Evolutionary conservation across 2,329 filamentous ascomycete genomes (phyloP), one percentile per base, ranked within the genome.

Genomic region (Apiospora rasikravindrae): DNA sequence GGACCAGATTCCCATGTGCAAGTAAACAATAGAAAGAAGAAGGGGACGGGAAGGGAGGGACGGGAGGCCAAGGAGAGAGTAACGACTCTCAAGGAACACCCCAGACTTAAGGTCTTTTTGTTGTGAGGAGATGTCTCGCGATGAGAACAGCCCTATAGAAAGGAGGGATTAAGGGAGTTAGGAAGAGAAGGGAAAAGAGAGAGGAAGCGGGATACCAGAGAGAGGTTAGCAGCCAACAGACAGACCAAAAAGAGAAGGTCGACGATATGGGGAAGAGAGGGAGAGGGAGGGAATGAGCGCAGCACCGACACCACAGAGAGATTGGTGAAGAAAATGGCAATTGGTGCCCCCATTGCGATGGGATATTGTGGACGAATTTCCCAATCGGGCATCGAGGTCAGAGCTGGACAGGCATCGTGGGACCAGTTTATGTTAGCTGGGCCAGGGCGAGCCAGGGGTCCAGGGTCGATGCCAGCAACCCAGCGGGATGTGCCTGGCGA

Each of bases 81-180:
- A 33, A 49, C 26, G n/a, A 37, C 67, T 69, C 67, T 69, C 33
- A 37, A 37, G 44, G 67, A 49, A 49, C 44, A 45, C 67, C 44
- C 67, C 67, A 33, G 67, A 69, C 47, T 49, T 69, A 64, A 64
- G n/a, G 57, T 24, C 57, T 45, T 51, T 51, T 75, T 75, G 75
- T 75, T 76, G 76, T 73, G 73, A 75, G 73, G 49, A 75, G 33
- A 75, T 75, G 74, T 75, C 72, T 69, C 68, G 68, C 68, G 68
- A 69, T 51, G 68, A 22, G 75, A 76, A 77, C 73, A 72, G 71
- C 72, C 73, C 71, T 69, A 75, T 71, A 75, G 73, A 73, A 72
- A 71, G 69, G 71, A 69, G 69, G 71, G 37, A 45, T 67, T 68
- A 73, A 71, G 73, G 69, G 69, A 73, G 68, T 72, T 71, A 73